Percentiles rank a stretch among this genome's conserved stretches.
Conservation (phyloP, 331 rosid species). For the Quercus phellos region DNA sequence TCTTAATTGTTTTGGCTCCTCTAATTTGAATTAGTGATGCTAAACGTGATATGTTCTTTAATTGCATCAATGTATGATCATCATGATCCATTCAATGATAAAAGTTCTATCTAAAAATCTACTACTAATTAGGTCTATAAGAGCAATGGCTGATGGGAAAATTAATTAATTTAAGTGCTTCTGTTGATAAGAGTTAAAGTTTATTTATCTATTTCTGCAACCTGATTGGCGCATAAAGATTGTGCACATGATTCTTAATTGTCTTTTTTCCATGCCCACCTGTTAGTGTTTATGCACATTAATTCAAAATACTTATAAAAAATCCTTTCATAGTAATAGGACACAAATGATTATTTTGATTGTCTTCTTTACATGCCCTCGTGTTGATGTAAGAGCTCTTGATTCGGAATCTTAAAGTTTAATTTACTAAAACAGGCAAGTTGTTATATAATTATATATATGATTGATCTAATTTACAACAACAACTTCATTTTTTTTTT, state of each 20-base stretch:
- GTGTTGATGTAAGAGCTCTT: constrained; percentile 24
- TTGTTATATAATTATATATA: background rate
- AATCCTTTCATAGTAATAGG: background rate
- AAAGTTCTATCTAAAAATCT: background rate
- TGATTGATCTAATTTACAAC: constrained; percentile 17
- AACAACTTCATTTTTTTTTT: background rate
- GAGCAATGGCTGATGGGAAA: background rate
- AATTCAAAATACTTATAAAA: background rate
- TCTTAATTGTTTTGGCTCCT: background rate
- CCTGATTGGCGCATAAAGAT: constrained; percentile 28
- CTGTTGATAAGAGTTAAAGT: background rate
- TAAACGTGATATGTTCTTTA: too few relatives aligned
- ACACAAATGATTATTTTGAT: constrained; percentile 8
- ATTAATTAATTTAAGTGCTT: background rate
- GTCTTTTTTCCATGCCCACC: background rate
- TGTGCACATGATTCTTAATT: constrained; percentile 29
- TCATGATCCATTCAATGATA: background rate
- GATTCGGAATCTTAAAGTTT: constrained; percentile 27
- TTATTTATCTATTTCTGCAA: constrained; percentile 6
- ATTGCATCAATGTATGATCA: background rate
- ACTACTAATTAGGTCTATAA: background rate
- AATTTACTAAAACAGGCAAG: constrained; percentile 12
- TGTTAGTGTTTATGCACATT: background rate
- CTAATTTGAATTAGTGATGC: too few relatives aligned
- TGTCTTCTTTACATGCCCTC: constrained; percentile 8